These are phyloP conservation scores for Lentithecium fluviatile DNA, from an alignment of 495 filamentous ascomycete genomes.

Conservation along the genomic window DNA sequence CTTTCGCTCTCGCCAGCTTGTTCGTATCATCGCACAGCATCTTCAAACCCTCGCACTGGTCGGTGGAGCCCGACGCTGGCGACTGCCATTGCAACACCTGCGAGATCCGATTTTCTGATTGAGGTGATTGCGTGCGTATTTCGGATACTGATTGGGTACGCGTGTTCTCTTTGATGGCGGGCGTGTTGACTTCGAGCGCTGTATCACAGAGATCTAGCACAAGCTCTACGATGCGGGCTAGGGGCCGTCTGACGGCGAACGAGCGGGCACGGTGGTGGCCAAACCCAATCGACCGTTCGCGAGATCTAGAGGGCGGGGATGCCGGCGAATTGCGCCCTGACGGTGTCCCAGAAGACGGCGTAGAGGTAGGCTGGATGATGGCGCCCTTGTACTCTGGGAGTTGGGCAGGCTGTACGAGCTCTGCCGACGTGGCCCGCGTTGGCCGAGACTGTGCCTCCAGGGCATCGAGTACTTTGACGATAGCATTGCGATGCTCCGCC, in stretches of 20 bases:
- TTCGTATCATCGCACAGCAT: constrained; percentile 85
- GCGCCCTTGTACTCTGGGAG: constrained; percentile 86
- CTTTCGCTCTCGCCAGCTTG: constrained; percentile 74
- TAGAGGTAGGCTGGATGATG: constrained; percentile 73
- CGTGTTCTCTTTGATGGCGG: constrained; percentile 75
- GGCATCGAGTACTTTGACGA: constrained; percentile 91
- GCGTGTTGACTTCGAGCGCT: constrained; percentile 88
- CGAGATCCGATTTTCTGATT: constrained; percentile 87
- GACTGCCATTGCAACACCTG: constrained; percentile 96
- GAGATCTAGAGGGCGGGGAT: constrained; percentile 65
- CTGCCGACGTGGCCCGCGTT: constrained; percentile 56
- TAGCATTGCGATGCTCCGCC: constrained; percentile 90
- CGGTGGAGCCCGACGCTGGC: constrained; percentile 83
- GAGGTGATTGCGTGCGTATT: constrained; percentile 86
- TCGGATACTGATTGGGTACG: constrained; percentile 60
- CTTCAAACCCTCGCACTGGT: constrained; percentile 91
- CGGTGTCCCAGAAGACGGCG: constrained; percentile 58
- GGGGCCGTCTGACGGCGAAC: constrained; percentile 84
- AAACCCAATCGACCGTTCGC: constrained; percentile 74
- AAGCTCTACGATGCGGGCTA: constrained; percentile 89
- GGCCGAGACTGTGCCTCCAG: constrained; percentile 78
- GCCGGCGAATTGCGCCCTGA: constrained; percentile 68
- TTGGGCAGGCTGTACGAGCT: constrained; percentile 49
- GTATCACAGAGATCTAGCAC: constrained; percentile 95
- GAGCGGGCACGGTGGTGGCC: constrained; percentile 72